A percentile compares a stretch with the other conserved stretches of the same genome.
phyloP scores from a whole-genome alignment of 2,329 filamentous ascomycete genomes.

The Paecilomyces dactylethromorphus region DNA sequence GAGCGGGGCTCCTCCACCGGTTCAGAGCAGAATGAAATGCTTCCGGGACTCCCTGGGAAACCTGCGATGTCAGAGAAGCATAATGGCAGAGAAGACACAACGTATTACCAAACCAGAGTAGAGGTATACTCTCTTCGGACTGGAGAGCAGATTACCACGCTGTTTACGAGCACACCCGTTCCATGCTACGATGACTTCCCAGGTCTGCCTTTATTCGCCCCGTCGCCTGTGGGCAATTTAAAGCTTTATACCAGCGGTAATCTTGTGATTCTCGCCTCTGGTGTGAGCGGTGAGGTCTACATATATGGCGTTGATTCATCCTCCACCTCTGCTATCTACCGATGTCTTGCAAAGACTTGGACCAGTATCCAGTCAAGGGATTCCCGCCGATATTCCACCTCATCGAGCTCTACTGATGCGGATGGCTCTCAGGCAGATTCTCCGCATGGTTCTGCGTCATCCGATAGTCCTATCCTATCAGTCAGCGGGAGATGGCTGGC shows the following conservation, averaged over 20 bases:
- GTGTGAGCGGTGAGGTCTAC: slow-evolving; percentile 79
- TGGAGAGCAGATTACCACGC: slow-evolving; percentile 62
- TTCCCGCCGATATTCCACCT: slow-evolving; percentile 38
- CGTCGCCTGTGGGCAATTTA: slow-evolving; percentile 65
- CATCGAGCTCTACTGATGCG: slow-evolving; percentile 39
- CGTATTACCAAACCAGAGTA: slow-evolving; percentile 72
- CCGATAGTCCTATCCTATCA: slow-evolving; percentile 35
- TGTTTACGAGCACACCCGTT: slow-evolving; percentile 65
- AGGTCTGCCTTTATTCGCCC: slow-evolving; percentile 61
- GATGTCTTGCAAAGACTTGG: slow-evolving; percentile 86
- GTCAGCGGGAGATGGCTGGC: slow-evolving; percentile 43
- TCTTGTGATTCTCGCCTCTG: slow-evolving; percentile 69
- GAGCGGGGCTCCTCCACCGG: slow-evolving; percentile 20
- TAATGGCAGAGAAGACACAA: slow-evolving; percentile 19
- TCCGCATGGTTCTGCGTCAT: slow-evolving; percentile 18
- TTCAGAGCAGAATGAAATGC: slow-evolving; percentile 29
- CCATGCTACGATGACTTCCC: slow-evolving; percentile 49
- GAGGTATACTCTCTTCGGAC: slow-evolving; percentile 81
- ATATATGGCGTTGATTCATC: slow-evolving; percentile 51
- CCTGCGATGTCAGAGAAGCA: slow-evolving; percentile 16
- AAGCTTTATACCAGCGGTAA: slow-evolving; percentile 66
- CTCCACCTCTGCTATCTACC: slow-evolving; percentile 33
- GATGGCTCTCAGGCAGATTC: slow-evolving; percentile 36
- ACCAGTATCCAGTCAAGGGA: slow-evolving; percentile 63
- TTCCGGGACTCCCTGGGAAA: slow-evolving; percentile 18